Percentiles rank a stretch among this genome's conserved stretches.
These are phyloP conservation scores for Spiraea crenata DNA, from an alignment of 331 rosid species.

Conservation along the genomic window DNA sequence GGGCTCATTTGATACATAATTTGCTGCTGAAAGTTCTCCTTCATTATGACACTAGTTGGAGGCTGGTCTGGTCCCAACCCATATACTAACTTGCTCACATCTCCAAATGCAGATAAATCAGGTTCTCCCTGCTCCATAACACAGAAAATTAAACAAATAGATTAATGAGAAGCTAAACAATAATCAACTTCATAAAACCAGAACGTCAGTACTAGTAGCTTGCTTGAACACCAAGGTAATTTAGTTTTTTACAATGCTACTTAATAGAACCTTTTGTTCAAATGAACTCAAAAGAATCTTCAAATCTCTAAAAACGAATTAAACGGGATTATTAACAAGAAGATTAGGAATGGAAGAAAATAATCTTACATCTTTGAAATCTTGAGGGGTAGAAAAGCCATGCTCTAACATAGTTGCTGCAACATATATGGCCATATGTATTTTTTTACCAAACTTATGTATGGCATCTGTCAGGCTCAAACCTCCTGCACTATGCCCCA, in stretches of 20 bases:
- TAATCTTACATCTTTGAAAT: conserved; percentile 20
- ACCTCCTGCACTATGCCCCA: conserved; percentile 46
- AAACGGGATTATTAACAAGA: not conserved
- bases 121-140: conserved; percentile 27
- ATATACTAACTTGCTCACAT: conserved; percentile 2
- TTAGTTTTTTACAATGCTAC: not conserved
- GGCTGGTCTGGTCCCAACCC: conserved; percentile 30
- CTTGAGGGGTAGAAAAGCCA: conserved; percentile 28
- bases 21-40: conserved; percentile 23
- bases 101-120: conserved; percentile 30
- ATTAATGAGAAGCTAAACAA: too few species aligned
- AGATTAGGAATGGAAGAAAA: not conserved
- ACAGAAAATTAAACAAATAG: not conserved
- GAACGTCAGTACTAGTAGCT: not conserved
- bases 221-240: not conserved
- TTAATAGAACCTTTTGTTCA: not conserved
- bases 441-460: conserved; percentile 30
- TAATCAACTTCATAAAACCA: too few species aligned
- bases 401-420: conserved; percentile 36
- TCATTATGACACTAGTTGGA: conserved; percentile 31
- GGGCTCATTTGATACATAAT: conserved; percentile 29
- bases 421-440: conserved; percentile 35
- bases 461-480: conserved; percentile 35
- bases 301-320: not conserved
- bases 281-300: not conserved